These are phyloP conservation scores for Umbellularia californica DNA, from an alignment of 164 flowering plant genomes.

Conservation along the genomic window DNA sequence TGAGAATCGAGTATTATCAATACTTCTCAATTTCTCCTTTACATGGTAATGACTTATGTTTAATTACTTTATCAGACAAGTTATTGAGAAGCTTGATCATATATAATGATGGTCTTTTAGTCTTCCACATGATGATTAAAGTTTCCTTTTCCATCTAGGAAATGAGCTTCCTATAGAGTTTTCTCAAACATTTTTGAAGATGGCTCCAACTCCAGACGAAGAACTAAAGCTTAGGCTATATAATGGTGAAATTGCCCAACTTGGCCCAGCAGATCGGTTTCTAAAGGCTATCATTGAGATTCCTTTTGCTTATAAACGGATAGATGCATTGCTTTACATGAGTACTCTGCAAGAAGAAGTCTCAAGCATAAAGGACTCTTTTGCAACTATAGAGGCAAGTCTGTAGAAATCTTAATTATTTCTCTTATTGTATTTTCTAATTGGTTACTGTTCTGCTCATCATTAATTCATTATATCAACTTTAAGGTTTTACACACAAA, in stretches of 20 bases:
- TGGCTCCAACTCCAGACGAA: slow-evolving; percentile 86
- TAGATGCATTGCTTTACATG: slow-evolving; percentile 70
- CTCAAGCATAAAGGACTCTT: slow-evolving; percentile 48
- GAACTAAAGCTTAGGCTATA: slow-evolving; percentile 75
- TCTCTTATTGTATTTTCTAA: neutral
- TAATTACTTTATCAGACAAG: neutral
- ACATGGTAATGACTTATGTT: too few relatives aligned
- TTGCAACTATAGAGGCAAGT: slow-evolving; percentile 66
- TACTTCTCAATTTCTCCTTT: too few relatives aligned
- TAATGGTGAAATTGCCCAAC: slow-evolving; percentile 60
- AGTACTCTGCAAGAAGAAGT: slow-evolving; percentile 65
- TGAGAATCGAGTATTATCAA: too few relatives aligned
- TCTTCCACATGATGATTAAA: neutral
- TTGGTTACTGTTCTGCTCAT: neutral
- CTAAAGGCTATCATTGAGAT: slow-evolving; percentile 65
- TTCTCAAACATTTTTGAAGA: slow-evolving; percentile 64
- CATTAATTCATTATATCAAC: too few relatives aligned
- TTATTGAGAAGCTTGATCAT: neutral
- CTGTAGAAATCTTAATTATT: neutral
- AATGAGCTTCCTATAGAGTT: slow-evolving; percentile 80
- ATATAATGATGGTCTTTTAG: neutral
- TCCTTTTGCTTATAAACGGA: slow-evolving; percentile 75
- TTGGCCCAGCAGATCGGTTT: slow-evolving; percentile 87
- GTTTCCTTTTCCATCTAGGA: slow-evolving; percentile 35
- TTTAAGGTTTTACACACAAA: too few relatives aligned